Percentiles rank a stretch among this genome's conserved stretches.
phyloP scores from a whole-genome alignment of 78 protist species.

The Cavenderia fasciculata region DNA sequence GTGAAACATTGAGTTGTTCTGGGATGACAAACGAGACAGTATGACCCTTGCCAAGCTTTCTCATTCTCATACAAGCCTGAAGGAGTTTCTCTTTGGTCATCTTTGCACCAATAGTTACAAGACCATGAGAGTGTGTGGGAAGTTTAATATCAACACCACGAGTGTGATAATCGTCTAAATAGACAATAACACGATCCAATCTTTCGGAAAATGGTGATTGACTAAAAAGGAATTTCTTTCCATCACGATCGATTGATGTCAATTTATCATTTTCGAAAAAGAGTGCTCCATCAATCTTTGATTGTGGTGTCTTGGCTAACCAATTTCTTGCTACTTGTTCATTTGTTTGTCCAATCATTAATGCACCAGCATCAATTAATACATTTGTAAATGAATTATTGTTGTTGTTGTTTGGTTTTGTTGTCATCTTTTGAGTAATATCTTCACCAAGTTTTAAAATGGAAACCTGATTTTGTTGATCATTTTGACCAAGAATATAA shows the following conservation, averaged over 20 bases:
- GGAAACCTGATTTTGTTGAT: not conserved
- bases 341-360: conserved; percentile 19
- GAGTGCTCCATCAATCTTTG: not conserved
- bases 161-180: conserved; percentile 31
- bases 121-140: not conserved
- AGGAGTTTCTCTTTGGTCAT: conserved; percentile 9
- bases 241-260: conserved; percentile 4
- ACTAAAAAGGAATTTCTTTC: not conserved
- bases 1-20: not conserved
- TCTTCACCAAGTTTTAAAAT: not conserved
- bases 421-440: not conserved
- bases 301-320: not conserved
- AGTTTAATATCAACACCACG: conserved; percentile 28
- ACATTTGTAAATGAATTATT: not conserved
- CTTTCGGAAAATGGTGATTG: not conserved
- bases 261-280: not conserved
- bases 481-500: not conserved
- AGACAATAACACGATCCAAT: not conserved
- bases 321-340: not conserved
- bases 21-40: not conserved
- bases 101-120: conserved; percentile 2
- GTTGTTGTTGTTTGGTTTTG: too few relatives aligned
- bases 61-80: conserved; percentile 22
- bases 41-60: conserved; percentile 10
- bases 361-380: conserved; percentile 31